These are phyloP conservation scores for Tagetes patula DNA, from an alignment of 129 eudicot species.

Conservation along the genomic window DNA sequence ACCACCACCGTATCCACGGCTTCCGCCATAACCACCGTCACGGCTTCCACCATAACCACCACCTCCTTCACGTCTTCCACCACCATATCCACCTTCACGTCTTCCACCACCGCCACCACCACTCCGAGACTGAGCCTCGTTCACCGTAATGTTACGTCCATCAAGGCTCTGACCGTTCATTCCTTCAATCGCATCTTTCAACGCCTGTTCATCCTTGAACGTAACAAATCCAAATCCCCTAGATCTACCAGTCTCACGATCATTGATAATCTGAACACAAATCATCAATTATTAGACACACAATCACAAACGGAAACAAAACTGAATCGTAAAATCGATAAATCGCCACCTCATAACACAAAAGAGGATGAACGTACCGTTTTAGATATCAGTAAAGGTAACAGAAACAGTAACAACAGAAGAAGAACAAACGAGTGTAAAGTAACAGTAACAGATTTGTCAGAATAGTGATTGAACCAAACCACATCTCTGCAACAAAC, in stretches of 20 bases:
- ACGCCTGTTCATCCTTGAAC: constrained; percentile 50
- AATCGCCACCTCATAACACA: constrained; percentile 44
- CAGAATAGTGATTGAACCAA: constrained; percentile 44
- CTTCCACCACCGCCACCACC: constrained; percentile 56
- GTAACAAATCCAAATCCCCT: too few species aligned
- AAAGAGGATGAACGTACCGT: constrained; percentile 85
- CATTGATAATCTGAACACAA: too few species aligned
- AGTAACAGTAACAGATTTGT: too few species aligned
- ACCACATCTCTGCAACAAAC: constrained; percentile 41
- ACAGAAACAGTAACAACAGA: constrained; percentile 39
- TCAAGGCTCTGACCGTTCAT: constrained; percentile 82
- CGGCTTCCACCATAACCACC: too few species aligned
- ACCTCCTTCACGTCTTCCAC: constrained; percentile 34
- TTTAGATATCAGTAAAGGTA: constrained; percentile 37
- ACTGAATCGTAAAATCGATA: constrained; percentile 38
- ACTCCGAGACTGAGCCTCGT: constrained; percentile 80
- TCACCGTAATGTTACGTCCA: constrained; percentile 72
- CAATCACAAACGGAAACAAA: neutral
- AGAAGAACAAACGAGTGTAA: too few species aligned
- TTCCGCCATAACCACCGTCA: too few species aligned
- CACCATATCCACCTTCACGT: too few species aligned
- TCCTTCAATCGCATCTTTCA: constrained; percentile 64
- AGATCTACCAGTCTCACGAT: too few species aligned
- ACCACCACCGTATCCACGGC: too few species aligned
- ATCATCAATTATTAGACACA: too few species aligned